Base-by-base conservation (phyloP, 2,329 filamentous ascomycete species). In the Trichoderma atrobrunneum region DNA sequence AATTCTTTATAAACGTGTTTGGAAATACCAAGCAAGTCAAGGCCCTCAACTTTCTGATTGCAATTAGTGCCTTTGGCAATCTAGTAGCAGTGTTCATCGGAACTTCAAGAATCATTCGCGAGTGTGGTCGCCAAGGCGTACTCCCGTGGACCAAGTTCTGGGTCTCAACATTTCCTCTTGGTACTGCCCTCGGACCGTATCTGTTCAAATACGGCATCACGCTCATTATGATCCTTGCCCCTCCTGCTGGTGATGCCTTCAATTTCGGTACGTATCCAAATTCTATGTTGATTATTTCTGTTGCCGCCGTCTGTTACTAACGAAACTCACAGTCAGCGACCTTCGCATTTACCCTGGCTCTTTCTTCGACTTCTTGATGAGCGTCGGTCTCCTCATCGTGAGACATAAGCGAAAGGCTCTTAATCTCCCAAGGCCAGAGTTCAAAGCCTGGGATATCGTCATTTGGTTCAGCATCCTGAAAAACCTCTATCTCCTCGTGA, bases 191-290 rank as follows among this genome's bases (percentile, higher is more conserved):
- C 0, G 89, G 88, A 0, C 88, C 89, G 0, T 90, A 90, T 73
- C 67, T 85, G 2, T 74, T 91, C 4, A 88, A 89, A 76, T 91
- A 87, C 87, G 75, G 75, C 0, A 78, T 89, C 72, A 91, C 89
- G 0, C 77, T 88, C 2, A 75, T 91, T 59, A 89, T 91, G 86
- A 90, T 91, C 43, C 76, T 88, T 0, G 88, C 86, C 0, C 85
- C 88, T 0, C 88, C 89, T 0, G 87, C 88, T 0, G 89, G 90
- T 1, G 89, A 91, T 76, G 90, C 89, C 0, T 92, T 91, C 78
- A 86, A 87, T 72, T 91, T 91, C 75, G 82, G 85, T 86, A 76
- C n/a, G 80, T 76, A 21, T 18, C 62, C 2, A 21, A 6, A 21
- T 18, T 36, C 24, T 8, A 18, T 10, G 3, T 16, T 48, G 21